Conservation (phyloP, 2,329 filamentous ascomycete species). For the Harringtonia lauricola region DNA sequence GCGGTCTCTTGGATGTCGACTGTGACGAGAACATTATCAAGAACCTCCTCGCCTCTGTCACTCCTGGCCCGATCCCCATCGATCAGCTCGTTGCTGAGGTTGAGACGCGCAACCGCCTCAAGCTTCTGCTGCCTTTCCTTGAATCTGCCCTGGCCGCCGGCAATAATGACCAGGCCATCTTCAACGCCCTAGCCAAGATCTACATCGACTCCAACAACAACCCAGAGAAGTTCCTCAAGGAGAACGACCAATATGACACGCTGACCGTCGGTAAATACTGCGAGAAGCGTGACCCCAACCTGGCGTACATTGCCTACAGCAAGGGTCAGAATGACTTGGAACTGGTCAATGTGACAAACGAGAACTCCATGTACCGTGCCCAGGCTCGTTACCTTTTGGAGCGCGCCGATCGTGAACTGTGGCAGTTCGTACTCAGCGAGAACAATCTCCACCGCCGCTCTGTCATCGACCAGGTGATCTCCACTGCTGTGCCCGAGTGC, state of each 20-base stretch:
- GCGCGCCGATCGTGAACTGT: slow-evolving; percentile 79
- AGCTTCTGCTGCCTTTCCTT: slow-evolving; percentile 90
- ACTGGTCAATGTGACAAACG: slow-evolving; percentile 94
- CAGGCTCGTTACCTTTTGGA: slow-evolving; percentile 92
- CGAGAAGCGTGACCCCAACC: slow-evolving; percentile 93
- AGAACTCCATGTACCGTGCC: slow-evolving; percentile 99
- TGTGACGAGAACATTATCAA: slow-evolving; percentile 97
- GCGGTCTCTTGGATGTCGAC: slow-evolving; percentile 88
- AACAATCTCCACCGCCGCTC: slow-evolving; percentile 95
- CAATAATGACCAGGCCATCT: slow-evolving; percentile 93
- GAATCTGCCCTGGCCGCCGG: slow-evolving; percentile 82
- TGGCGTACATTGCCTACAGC: slow-evolving; percentile 87
- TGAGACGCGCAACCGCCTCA: slow-evolving; percentile 90
- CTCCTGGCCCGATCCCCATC: slow-evolving; percentile 77
- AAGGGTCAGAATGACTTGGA: slow-evolving; percentile 98
- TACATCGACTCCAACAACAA: slow-evolving; percentile 99
- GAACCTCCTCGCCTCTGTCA: slow-evolving; percentile 74
- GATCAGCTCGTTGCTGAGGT: slow-evolving; percentile 91
- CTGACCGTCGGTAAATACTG: slow-evolving; percentile 93
- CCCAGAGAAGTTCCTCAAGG: slow-evolving; percentile 92
- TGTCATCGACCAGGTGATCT: slow-evolving; percentile 90
- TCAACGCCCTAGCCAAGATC: slow-evolving; percentile 96
- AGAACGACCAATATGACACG: slow-evolving; percentile 94
- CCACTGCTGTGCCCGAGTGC: slow-evolving; percentile 87
- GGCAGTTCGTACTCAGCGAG: slow-evolving; percentile 86